These are phyloP conservation scores for Colletotrichum coccodes DNA, from an alignment of 2,329 filamentous ascomycete genomes.

Conservation along the genomic window DNA sequence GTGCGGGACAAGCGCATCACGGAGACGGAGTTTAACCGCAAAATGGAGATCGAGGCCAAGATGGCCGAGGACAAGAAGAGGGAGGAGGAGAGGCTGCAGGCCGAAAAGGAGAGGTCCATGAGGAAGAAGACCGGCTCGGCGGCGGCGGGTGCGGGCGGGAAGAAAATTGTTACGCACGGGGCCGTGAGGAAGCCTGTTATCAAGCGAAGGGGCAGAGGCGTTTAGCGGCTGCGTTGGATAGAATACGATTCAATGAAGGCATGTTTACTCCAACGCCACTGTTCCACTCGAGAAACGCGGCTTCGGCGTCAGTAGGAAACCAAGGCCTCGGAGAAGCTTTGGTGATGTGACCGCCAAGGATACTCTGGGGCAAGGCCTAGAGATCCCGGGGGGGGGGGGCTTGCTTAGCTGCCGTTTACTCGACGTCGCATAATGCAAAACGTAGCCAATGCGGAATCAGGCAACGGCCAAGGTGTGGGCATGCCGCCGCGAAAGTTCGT, in stretches of 20 bases:
- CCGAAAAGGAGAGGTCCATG: constrained; percentile 57
- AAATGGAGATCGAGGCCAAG: constrained; percentile 91
- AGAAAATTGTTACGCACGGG: constrained; percentile 70
- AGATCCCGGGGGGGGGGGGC: too few species aligned
- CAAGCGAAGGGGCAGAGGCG: constrained; percentile 66
- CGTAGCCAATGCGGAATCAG: too few species aligned
- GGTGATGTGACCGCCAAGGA: too few species aligned
- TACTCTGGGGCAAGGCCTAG: too few species aligned
- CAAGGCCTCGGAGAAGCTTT: too few species aligned
- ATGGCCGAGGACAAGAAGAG: constrained; percentile 87
- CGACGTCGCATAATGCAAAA: too few species aligned
- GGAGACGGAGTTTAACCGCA: constrained; percentile 90
- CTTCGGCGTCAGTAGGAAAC: too few species aligned
- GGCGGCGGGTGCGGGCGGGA: constrained; percentile 44
- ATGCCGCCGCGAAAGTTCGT: too few species aligned
- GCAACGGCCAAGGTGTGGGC: too few species aligned
- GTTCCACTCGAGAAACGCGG: background rate
- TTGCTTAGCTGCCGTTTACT: too few species aligned
- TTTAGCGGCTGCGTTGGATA: constrained; percentile 42
- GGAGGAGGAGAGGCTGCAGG: constrained; percentile 66
- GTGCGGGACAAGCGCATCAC: constrained; percentile 85
- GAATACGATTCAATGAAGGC: background rate
- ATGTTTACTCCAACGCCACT: background rate
- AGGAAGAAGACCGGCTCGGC: constrained; percentile 50
- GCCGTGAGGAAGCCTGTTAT: constrained; percentile 70